Evolutionary conservation across 129 eudicot species (phyloP).

Genomic region (Lactuca saligna): DNA sequence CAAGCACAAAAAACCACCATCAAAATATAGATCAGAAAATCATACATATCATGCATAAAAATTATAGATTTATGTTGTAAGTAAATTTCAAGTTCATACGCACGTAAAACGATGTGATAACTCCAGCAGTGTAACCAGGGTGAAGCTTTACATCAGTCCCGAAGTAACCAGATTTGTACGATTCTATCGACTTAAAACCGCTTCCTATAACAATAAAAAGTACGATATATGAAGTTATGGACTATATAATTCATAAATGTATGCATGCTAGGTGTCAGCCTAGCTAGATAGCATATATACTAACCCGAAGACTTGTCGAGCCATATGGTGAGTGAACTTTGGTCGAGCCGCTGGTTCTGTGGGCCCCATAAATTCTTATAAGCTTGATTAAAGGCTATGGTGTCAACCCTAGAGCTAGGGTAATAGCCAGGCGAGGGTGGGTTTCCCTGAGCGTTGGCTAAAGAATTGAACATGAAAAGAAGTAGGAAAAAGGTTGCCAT

Average conservation of each 20-base stretch:
- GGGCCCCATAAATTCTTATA: conserved; percentile 77
- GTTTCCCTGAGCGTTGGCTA: conserved; percentile 46
- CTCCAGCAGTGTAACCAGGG: conserved; percentile 94
- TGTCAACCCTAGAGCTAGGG: conserved; percentile 56
- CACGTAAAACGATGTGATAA: conserved; percentile 78
- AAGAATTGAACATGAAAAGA: conserved; percentile 32
- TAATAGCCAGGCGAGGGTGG: conserved; percentile 92
- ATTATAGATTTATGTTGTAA: background rate
- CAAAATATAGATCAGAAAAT: background rate
- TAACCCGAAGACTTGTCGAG: conserved; percentile 74
- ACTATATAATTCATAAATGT: background rate
- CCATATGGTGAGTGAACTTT: conserved; percentile 59
- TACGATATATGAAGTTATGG: background rate
- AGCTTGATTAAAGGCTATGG: conserved; percentile 54
- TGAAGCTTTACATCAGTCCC: conserved; percentile 74
- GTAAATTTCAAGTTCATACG: conserved; percentile 18
- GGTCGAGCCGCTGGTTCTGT: conserved; percentile 65
- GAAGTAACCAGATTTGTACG: conserved; percentile 70
- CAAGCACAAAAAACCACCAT: background rate
- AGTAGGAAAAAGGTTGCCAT: conserved; percentile 31
- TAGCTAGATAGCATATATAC: conserved; percentile 10
- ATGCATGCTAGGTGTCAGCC: background rate
- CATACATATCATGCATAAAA: background rate
- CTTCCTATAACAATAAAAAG: conserved; percentile 52
- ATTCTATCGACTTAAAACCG: conserved; percentile 63